A percentile compares a stretch with the other conserved stretches of the same genome.
Conservation (phyloP, 225 moss, liverwort and hornwort species). For the Antitrichia curtipendula region DNA sequence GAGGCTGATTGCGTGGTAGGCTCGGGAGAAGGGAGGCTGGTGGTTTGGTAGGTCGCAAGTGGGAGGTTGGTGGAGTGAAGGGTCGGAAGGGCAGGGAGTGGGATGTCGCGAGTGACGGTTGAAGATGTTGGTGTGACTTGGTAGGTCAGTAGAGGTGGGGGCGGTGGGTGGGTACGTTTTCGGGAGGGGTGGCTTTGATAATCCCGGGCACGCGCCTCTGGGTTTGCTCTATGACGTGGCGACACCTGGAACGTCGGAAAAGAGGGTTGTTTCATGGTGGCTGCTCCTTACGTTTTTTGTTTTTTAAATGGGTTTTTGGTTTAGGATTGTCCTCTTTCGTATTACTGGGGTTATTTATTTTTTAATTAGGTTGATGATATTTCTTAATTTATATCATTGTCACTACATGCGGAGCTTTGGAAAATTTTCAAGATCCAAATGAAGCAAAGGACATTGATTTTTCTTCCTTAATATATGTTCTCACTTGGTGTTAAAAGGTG, state of each 20-base stretch:
- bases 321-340: neutral
- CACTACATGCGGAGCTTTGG: fast-evolving
- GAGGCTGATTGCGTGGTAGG: neutral
- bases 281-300: too few relatives aligned
- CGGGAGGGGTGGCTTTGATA: neutral
- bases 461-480: too few relatives aligned
- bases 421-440: neutral
- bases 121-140: neutral
- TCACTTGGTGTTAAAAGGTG: too few relatives aligned
- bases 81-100: neutral
- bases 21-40: neutral
- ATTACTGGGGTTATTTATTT: fast-evolving
- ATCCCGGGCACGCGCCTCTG: neutral
- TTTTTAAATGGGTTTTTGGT: neutral
- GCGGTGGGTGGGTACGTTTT: neutral
- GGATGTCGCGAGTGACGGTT: neutral
- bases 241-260: neutral
- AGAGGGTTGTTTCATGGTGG: neutral
- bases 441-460: neutral
- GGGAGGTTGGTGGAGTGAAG: neutral
- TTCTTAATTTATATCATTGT: neutral
- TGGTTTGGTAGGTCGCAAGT: neutral
- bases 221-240: neutral
- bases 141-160: neutral
- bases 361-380: neutral